Conservation (phyloP, 2,329 filamentous ascomycete species). For the Canariomyces notabilis region DNA sequence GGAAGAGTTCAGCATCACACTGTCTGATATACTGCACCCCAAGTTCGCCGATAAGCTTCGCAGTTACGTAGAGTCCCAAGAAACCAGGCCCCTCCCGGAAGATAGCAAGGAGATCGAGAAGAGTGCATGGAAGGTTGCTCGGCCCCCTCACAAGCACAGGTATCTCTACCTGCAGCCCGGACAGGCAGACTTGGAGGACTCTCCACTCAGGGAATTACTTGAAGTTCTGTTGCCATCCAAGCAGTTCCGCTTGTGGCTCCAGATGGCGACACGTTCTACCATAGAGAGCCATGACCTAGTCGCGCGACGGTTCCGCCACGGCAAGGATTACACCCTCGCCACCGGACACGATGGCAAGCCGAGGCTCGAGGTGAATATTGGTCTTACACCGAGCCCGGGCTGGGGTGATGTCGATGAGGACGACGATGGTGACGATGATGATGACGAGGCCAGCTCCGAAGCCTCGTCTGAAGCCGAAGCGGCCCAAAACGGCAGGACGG, state of each 20-base stretch:
- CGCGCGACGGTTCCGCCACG: conserved; percentile 81
- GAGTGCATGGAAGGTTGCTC: conserved; percentile 67
- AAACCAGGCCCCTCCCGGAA: conserved; percentile 44
- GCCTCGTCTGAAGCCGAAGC: conserved; percentile 20
- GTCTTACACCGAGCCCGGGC: conserved; percentile 76
- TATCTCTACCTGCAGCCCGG: conserved; percentile 72
- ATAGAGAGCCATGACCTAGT: conserved; percentile 71
- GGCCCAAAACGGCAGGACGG: conserved; percentile 6
- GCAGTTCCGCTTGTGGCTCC: conserved; percentile 86
- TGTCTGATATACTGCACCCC: conserved; percentile 71
- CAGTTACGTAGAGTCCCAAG: conserved; percentile 63
- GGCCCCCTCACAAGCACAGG: conserved; percentile 91
- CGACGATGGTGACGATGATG: conserved; percentile 46
- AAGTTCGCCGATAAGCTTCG: conserved; percentile 72
- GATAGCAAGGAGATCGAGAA: conserved; percentile 53
- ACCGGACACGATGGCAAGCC: conserved; percentile 74
- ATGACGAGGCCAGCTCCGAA: conserved; percentile 35
- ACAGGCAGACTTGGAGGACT: conserved; percentile 38
- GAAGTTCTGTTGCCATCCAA: conserved; percentile 77
- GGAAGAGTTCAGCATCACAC: conserved; percentile 76
- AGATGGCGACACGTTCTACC: conserved; percentile 70
- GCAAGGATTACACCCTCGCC: conserved; percentile 87
- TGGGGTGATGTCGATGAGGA: conserved; percentile 76
- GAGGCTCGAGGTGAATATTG: conserved; percentile 80
- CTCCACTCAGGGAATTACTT: conserved; percentile 70